Evolutionary conservation across 116 monocot genomes (phyloP).

Genomic region (Phalaenopsis hybrid): DNA sequence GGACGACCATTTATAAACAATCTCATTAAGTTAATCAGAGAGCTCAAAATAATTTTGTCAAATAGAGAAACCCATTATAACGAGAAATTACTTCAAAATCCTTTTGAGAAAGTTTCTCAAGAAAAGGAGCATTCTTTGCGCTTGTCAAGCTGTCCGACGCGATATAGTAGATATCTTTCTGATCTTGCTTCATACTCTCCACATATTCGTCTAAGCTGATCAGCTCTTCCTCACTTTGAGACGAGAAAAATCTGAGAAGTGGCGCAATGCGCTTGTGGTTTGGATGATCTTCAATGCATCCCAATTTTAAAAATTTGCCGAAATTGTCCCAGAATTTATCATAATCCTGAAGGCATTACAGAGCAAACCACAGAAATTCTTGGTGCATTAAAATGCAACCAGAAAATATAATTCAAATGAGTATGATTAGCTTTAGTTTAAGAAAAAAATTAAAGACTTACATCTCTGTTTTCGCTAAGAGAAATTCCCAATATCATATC

Average conservation of each 20-base stretch:
- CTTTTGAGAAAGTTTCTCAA: conserved; percentile 75
- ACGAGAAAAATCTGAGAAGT: conserved; percentile 90
- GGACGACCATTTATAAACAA: not conserved
- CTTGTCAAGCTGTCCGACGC: conserved; percentile 80
- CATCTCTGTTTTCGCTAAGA: conserved; percentile 85
- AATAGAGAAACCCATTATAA: not conserved
- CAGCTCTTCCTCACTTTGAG: conserved; percentile 67
- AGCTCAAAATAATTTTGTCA: not conserved
- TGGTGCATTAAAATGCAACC: not conserved
- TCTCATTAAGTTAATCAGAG: not conserved
- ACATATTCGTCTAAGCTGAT: conserved; percentile 97
- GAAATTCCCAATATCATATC: conserved; percentile 98
- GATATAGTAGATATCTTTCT: conserved; percentile 90
- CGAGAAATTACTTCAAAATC: conserved; percentile 46
- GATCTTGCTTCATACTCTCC: conserved; percentile 93
- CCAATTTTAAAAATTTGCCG: conserved; percentile 83
- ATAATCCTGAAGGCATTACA: conserved; percentile 51
- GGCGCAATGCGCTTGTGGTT: conserved; percentile 96
- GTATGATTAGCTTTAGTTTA: not conserved
- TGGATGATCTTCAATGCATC: conserved; percentile 91
- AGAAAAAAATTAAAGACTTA: conserved; percentile 15
- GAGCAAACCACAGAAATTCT: not conserved
- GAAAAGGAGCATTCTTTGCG: conserved; percentile 83
- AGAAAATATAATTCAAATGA: not conserved
- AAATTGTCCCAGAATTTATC: conserved; percentile 97